Percentiles rank a stretch among this genome's conserved stretches.
These are phyloP conservation scores for Solanum rostratum DNA, from an alignment of 257 asterid species.

Conservation along the genomic window DNA sequence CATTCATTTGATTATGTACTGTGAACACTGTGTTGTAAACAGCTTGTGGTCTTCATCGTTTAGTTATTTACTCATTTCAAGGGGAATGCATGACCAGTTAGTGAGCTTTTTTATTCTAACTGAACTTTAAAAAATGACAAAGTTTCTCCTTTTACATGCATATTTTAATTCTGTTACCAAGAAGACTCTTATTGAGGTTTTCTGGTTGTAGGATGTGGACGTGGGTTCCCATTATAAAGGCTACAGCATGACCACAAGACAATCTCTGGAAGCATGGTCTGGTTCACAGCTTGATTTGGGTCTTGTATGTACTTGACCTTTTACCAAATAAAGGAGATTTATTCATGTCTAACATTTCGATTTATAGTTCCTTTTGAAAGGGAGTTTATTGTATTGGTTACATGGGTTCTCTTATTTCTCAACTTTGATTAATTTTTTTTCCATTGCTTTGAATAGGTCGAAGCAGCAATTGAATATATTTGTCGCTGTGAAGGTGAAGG, in stretches of 20 bases:
- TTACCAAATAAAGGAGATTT: not conserved
- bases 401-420: not conserved
- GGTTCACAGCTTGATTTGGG: conserved; percentile 83
- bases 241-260: conserved; percentile 65
- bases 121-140: not conserved
- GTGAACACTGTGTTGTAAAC: not conserved
- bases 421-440: not conserved
- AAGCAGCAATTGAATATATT: conserved; percentile 68
- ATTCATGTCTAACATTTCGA: not conserved
- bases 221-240: conserved; percentile 57
- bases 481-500: conserved; percentile 80
- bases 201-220: conserved; percentile 54
- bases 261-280: conserved; percentile 92
- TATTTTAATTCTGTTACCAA: not conserved
- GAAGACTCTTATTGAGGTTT: not conserved
- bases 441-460: conserved; percentile 49
- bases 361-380: not conserved
- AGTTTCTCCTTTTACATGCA: not conserved
- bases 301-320: conserved; percentile 48
- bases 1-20: not conserved
- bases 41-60: not conserved
- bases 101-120: not conserved
- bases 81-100: not conserved
- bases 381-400: not conserved
- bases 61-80: not conserved